Percentiles rank a stretch among this genome's conserved stretches.
These are phyloP conservation scores for Colletotrichum destructivum DNA, from an alignment of 2,329 filamentous ascomycete species.

Conservation along the genomic window DNA sequence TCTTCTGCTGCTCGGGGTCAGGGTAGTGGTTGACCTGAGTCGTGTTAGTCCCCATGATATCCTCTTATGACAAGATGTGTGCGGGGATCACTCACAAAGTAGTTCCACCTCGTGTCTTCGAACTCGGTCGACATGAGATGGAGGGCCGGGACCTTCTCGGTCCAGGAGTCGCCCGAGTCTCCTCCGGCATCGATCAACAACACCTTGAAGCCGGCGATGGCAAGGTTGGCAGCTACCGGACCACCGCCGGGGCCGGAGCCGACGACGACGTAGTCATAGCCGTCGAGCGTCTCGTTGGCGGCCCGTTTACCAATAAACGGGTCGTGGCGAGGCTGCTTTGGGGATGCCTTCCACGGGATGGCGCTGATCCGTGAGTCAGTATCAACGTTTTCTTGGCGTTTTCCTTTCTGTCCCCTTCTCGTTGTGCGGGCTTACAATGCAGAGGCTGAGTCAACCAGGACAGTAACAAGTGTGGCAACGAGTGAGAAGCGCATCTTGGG, in stretches of 20 bases:
- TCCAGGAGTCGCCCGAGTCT: conserved; percentile 59
- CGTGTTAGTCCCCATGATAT: neutral
- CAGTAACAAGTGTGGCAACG: conserved; percentile 11
- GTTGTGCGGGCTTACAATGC: conserved; percentile 1
- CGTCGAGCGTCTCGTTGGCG: conserved; percentile 7
- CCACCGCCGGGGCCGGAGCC: conserved; percentile 70
- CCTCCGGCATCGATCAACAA: conserved; percentile 72
- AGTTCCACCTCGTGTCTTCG: conserved; percentile 39
- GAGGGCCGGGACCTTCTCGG: conserved; percentile 31
- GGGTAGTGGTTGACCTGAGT: conserved; percentile 71
- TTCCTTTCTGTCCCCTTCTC: no score
- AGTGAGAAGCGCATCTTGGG: conserved; percentile 16
- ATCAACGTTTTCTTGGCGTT: no score
- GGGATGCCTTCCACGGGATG: neutral
- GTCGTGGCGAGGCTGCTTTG: conserved; percentile 15
- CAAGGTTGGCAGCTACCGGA: conserved; percentile 68
- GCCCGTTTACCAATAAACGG: neutral
- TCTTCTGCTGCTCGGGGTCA: conserved; percentile 61
- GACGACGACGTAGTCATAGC: conserved; percentile 72
- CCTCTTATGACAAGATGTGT: neutral
- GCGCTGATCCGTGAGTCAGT: neutral
- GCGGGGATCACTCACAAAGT: conserved; percentile 1
- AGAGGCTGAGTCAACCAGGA: conserved; percentile 23
- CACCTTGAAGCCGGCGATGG: conserved; percentile 68
- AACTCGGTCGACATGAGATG: conserved; percentile 41